These are phyloP conservation scores for Aspergillus brasiliensis DNA, from an alignment of 2,329 filamentous ascomycete genomes.

Conservation along the genomic window DNA sequence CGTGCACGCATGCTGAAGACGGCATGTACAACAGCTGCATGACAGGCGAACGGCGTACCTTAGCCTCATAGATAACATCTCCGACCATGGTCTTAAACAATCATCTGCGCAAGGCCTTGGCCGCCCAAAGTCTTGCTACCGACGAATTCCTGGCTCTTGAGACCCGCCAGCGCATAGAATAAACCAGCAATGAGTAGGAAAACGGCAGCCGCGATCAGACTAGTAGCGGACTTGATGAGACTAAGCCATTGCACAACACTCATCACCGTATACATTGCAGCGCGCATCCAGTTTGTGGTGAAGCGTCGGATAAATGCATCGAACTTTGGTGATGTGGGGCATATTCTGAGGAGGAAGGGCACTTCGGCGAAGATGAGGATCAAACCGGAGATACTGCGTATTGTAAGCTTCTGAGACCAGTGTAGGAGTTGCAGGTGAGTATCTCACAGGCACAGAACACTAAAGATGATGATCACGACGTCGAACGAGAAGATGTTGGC, in stretches of 20 bases:
- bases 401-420: slow-evolving; percentile 44
- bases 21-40: not conserved
- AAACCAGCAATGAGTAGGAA: slow-evolving; percentile 73
- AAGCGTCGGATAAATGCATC: slow-evolving; percentile 87
- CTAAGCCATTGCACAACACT: slow-evolving; percentile 82
- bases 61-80: not conserved
- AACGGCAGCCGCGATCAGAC: slow-evolving; percentile 82
- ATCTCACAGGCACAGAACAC: slow-evolving; percentile 59
- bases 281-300: slow-evolving; percentile 96
- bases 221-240: slow-evolving; percentile 64
- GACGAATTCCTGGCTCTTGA: slow-evolving; percentile 50
- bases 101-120: slow-evolving; percentile 94
- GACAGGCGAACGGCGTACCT: not conserved
- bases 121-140: slow-evolving; percentile 93
- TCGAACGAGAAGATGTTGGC: slow-evolving; percentile 68
- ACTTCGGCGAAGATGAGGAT: slow-evolving; percentile 85
- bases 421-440: not conserved
- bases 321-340: slow-evolving; percentile 88
- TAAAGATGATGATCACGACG: slow-evolving; percentile 61
- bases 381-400: slow-evolving; percentile 65
- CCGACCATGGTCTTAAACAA: slow-evolving; percentile 61
- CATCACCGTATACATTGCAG: slow-evolving; percentile 81
- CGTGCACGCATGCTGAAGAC: not conserved
- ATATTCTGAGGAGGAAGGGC: slow-evolving; percentile 93
- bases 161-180: slow-evolving; percentile 66